A percentile compares a stretch with the other conserved stretches of the same genome.
Evolutionary conservation across 129 eudicot genomes (phyloP).

Genomic region (Artemisia tridentata): DNA sequence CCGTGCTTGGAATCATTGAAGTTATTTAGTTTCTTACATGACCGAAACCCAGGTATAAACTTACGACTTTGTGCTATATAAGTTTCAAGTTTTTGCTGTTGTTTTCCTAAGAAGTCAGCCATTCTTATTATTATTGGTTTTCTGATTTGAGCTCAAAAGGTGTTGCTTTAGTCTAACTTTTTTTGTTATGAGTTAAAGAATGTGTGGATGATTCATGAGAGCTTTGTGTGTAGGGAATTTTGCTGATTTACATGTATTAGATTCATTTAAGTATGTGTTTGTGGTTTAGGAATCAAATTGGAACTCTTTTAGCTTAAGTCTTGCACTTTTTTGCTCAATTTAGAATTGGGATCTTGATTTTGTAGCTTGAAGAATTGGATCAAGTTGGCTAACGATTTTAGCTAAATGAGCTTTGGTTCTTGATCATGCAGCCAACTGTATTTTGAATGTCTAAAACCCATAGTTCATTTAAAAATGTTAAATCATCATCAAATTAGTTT

Average conservation of each 20-base stretch:
- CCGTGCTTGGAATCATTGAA: no score
- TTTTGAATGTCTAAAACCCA: no score
- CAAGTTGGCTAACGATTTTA: neutral
- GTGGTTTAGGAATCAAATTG: neutral
- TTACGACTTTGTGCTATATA: no score
- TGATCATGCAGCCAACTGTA: no score
- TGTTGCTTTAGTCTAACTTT: slow-evolving; percentile 8
- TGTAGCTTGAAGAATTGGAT: neutral
- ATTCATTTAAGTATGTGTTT: neutral
- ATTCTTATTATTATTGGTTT: no score
- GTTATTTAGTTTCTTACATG: no score
- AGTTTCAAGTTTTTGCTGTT: no score
- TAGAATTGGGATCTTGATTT: slow-evolving; percentile 5
- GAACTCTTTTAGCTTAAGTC: neutral
- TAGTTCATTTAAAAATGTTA: no score
- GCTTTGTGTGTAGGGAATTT: neutral
- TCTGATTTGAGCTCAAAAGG: neutral
- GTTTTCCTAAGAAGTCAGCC: no score
- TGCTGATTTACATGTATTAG: neutral
- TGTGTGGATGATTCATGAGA: neutral
- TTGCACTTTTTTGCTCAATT: neutral
- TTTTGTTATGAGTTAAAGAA: neutral
- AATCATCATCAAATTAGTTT: no score
- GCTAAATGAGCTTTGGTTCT: neutral
- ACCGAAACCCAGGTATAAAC: no score